Percentiles rank a stretch among this genome's conserved stretches.
phyloP scores from a whole-genome alignment of 2,329 filamentous ascomycete species.

The Albifimbria verrucaria region DNA sequence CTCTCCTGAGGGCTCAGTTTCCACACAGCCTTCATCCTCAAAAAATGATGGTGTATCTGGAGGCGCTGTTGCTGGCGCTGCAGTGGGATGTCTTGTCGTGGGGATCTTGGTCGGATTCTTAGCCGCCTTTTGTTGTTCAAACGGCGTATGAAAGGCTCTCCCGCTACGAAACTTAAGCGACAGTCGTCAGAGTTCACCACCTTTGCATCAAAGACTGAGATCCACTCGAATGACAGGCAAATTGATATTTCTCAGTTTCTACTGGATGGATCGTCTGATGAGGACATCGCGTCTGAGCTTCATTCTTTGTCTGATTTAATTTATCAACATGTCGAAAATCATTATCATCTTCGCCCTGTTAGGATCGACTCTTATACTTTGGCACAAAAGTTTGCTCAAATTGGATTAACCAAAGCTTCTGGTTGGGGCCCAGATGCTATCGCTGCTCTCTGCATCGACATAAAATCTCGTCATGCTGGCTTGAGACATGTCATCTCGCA shows the following conservation, averaged over 20 bases:
- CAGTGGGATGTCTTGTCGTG: constrained; percentile 23
- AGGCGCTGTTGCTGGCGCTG: constrained; percentile 23
- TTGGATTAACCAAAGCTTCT: constrained; percentile 20
- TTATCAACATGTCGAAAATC: constrained; percentile 35
- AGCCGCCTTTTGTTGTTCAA: constrained; percentile 20
- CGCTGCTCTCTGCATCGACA: constrained; percentile 26
- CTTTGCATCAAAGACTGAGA: too few relatives aligned
- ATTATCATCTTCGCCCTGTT: constrained; percentile 31
- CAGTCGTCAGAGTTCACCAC: too few relatives aligned
- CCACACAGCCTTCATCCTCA: neutral
- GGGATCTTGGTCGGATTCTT: constrained; percentile 23
- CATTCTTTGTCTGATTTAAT: constrained; percentile 30
- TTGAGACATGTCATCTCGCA: constrained; percentile 36
- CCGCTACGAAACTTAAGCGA: too few relatives aligned
- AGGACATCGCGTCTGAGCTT: constrained; percentile 30
- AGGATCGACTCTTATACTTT: constrained; percentile 14
- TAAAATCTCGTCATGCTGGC: constrained; percentile 25
- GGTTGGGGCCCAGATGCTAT: constrained; percentile 14
- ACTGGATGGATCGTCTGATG: constrained; percentile 31
- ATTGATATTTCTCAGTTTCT: constrained; percentile 31
- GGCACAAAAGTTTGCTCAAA: constrained; percentile 15
- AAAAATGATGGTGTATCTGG: constrained; percentile 4
- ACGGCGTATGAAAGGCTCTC: neutral
- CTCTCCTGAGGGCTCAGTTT: neutral
- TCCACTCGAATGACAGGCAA: constrained; percentile 11